Evolutionary conservation across 2,329 filamentous ascomycete species (phyloP).

Genomic region (Diatrype stigma): DNA sequence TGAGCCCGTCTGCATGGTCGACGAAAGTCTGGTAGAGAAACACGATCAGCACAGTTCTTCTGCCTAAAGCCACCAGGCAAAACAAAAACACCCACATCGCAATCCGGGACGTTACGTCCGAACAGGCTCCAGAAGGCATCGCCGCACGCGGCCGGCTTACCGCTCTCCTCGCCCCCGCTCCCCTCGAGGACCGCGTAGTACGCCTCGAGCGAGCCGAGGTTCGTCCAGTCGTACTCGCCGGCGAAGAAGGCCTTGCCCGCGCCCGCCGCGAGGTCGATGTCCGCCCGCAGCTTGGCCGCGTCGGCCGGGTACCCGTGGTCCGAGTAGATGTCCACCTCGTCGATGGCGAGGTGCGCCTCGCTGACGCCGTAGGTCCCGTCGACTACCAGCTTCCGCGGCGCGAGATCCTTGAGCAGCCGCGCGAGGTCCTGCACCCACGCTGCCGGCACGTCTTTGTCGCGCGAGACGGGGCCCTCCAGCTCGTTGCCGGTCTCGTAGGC

Average conservation of each 20-base stretch:
- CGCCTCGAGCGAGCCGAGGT: constrained; percentile 30
- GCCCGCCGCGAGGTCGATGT: constrained; percentile 32
- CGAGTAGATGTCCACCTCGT: constrained; percentile 42
- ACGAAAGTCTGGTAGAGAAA: constrained; percentile 32
- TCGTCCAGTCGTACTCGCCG: constrained; percentile 45
- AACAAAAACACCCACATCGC: constrained; percentile 28
- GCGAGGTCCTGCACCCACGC: constrained; percentile 40
- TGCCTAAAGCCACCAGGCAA: background rate
- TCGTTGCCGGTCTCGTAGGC: constrained; percentile 48
- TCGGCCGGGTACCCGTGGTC: constrained; percentile 45
- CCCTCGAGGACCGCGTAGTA: constrained; percentile 39
- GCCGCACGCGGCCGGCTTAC: constrained; percentile 34
- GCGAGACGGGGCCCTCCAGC: constrained; percentile 38
- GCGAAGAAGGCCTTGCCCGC: constrained; percentile 38
- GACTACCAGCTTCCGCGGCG: constrained; percentile 40
- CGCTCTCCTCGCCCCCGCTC: no score
- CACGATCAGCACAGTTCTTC: constrained; percentile 1
- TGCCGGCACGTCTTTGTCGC: constrained; percentile 39
- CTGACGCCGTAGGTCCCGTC: constrained; percentile 48
- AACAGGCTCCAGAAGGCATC: constrained; percentile 45
- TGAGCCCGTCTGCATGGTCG: constrained; percentile 40
- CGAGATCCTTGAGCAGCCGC: constrained; percentile 37
- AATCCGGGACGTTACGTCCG: constrained; percentile 40
- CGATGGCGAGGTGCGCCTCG: constrained; percentile 35
- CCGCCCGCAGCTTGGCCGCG: constrained; percentile 33